Evolutionary conservation across 2,329 filamentous ascomycete genomes (phyloP).

Genomic region (Thermomyces lanuginosus): DNA sequence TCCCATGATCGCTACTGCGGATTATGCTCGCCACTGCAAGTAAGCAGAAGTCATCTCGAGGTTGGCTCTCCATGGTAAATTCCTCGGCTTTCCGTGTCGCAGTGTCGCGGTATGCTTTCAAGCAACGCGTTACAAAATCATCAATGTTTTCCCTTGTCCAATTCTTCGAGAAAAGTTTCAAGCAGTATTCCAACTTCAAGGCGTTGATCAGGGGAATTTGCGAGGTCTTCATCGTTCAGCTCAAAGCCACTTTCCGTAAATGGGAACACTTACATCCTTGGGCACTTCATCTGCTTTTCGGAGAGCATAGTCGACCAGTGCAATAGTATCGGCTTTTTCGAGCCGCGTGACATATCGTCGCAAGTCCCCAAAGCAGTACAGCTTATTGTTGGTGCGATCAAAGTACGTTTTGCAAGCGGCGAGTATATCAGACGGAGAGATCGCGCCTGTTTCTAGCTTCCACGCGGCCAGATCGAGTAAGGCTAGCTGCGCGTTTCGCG

Average conservation of each 20-base stretch:
- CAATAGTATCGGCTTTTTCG: constrained; percentile 12
- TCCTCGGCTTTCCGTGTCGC: constrained; percentile 12
- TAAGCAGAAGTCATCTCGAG: constrained; percentile 28
- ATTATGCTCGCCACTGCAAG: constrained; percentile 29
- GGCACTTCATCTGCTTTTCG: constrained; percentile 8
- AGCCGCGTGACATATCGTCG: constrained; percentile 18
- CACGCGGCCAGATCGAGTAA: constrained; percentile 16
- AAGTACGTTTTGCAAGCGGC: constrained; percentile 26
- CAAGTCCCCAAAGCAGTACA: constrained; percentile 32
- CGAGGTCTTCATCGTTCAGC: constrained; percentile 11
- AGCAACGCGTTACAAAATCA: constrained; percentile 23
- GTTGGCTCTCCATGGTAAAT: constrained; percentile 27
- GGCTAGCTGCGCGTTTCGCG: constrained; percentile 28
- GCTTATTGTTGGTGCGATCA: constrained; percentile 24
- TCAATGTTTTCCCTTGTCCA: constrained; percentile 20
- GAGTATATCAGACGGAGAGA: constrained; percentile 18
- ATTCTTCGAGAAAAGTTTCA: constrained; percentile 21
- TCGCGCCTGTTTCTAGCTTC: constrained; percentile 12
- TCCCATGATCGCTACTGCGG: constrained; percentile 12
- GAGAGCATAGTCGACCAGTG: constrained; percentile 14
- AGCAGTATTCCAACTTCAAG: constrained; percentile 29
- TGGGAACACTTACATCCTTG: constrained; percentile 11
- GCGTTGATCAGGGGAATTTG: constrained; percentile 24
- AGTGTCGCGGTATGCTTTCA: constrained; percentile 17
- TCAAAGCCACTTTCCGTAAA: constrained; percentile 5